phyloP scores from a whole-genome alignment of 768 basidiomycete genomes.

The Mycena crocata region DNA sequence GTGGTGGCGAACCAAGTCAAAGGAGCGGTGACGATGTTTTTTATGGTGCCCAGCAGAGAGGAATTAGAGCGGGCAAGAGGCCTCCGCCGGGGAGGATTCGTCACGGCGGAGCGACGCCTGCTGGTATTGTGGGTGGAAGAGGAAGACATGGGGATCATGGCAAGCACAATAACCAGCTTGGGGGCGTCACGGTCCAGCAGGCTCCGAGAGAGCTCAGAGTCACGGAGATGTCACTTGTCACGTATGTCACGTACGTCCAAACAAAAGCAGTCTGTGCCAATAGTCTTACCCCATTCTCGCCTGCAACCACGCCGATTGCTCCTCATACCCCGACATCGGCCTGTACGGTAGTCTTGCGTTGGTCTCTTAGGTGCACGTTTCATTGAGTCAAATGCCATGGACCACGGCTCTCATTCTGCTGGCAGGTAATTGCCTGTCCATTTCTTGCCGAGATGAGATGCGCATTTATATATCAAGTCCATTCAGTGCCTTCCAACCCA shows the following conservation, averaged over 20 bases:
- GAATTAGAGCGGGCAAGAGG: constrained; percentile 63
- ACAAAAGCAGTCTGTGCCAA: no score
- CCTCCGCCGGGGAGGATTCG: constrained; percentile 35
- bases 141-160: constrained; percentile 30
- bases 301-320: no score
- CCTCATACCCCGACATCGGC: no score
- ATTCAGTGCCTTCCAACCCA: background rate
- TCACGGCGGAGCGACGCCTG: constrained; percentile 22
- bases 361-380: no score
- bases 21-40: constrained; percentile 74
- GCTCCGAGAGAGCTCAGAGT: constrained; percentile 23
- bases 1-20: constrained; percentile 64
- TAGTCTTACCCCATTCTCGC: no score
- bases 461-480: no score
- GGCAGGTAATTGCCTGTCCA: no score
- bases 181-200: background rate
- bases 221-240: background rate
- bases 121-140: constrained; percentile 42
- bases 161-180: background rate
- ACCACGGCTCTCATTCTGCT: no score
- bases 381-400: no score
- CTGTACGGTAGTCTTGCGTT: no score
- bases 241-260: no score
- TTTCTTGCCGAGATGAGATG: no score
- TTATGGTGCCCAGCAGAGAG: constrained; percentile 72